Conservation (phyloP, 1,139 yeast species). For the Lodderomyces elongisporus region DNA sequence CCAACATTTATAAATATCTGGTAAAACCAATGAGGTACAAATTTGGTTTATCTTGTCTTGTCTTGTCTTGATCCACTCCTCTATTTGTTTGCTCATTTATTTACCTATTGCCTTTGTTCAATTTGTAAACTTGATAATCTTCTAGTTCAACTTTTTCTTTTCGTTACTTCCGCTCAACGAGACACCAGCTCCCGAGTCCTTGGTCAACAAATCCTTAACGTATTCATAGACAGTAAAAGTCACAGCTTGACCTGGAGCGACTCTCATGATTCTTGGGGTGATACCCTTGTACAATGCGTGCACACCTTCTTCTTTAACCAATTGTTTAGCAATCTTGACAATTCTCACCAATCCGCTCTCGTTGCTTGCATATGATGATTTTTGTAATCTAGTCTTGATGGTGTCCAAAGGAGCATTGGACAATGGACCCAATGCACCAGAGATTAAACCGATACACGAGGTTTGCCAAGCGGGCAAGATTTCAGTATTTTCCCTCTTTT, state of each 20-base stretch:
- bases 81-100: no score
- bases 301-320: constrained; percentile 85
- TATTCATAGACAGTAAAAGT: constrained; percentile 95
- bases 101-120: no score
- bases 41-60: no score
- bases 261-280: constrained; percentile 98
- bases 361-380: constrained; percentile 68
- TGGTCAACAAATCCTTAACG: constrained; percentile 64
- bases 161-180: constrained; percentile 1
- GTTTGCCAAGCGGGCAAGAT: constrained; percentile 92
- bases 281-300: constrained; percentile 92
- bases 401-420: constrained; percentile 98
- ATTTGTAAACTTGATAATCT: no score
- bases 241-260: constrained; percentile 99
- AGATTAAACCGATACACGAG: constrained; percentile 79
- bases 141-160: constrained; percentile 4
- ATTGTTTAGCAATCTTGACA: constrained; percentile 70
- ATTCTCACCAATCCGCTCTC: constrained; percentile 77
- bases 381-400: constrained; percentile 94
- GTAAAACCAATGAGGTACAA: no score
- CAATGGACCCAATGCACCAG: constrained; percentile 97
- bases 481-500: constrained; percentile 58
- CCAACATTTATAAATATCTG: no score
- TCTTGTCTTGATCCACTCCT: no score
- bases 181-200: constrained; percentile 15